Evolutionary conservation across 352 stramenopile genomes (phyloP).

Genomic region (Aphanomyces astaci): DNA sequence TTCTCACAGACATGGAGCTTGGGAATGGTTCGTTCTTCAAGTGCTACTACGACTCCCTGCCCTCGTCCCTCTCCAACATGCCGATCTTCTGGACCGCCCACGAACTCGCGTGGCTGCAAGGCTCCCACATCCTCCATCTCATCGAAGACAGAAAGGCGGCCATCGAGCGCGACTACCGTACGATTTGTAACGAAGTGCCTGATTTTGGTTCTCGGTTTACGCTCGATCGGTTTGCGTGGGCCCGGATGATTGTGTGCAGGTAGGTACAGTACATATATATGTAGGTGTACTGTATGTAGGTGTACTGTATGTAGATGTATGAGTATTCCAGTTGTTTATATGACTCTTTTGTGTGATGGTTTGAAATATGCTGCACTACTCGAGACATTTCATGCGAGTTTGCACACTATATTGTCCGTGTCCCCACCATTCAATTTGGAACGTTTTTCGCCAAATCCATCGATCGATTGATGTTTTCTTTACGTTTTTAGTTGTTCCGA

Average conservation of each 20-base stretch:
- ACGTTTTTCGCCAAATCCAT: too few species aligned
- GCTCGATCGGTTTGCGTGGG: conserved; percentile 97
- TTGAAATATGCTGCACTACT: not conserved
- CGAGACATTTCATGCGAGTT: too few species aligned
- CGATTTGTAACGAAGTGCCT: conserved; percentile 91
- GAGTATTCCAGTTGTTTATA: too few species aligned
- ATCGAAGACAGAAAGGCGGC: conserved; percentile 94
- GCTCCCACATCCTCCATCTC: conserved; percentile 88
- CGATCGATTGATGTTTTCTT: too few species aligned
- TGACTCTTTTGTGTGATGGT: not conserved
- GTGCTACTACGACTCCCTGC: conserved; percentile 98
- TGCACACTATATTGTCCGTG: too few species aligned
- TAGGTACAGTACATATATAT: too few species aligned
- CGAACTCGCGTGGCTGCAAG: conserved; percentile 89
- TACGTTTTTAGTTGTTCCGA: too few species aligned
- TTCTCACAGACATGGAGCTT: conserved; percentile 93
- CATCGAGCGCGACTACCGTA: conserved; percentile 96
- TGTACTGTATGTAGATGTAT: too few species aligned
- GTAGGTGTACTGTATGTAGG: not conserved
- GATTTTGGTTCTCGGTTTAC: conserved; percentile 86
- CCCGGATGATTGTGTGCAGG: conserved; percentile 96
- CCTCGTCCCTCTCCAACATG: conserved; percentile 94
- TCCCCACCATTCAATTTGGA: too few species aligned
- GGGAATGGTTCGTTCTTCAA: conserved; percentile 72
- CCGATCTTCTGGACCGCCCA: conserved; percentile 98